phyloP scores from a whole-genome alignment of 176 grass and related monocot genomes.

The Miscanthus lutarioriparius region DNA sequence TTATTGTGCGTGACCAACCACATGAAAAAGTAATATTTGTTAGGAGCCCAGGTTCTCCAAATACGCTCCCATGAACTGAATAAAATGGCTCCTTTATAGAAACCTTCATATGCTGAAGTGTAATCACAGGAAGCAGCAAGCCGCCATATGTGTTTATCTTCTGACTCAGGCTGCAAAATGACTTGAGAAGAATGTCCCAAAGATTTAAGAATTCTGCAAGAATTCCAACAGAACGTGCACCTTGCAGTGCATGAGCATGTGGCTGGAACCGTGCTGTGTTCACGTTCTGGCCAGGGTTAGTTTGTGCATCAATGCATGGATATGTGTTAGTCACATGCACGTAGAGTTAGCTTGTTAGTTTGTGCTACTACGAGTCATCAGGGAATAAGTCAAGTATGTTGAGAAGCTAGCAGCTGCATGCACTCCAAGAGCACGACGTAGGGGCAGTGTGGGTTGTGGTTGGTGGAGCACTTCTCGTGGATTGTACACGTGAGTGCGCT shows the following conservation, averaged over 20 bases:
- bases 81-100: neutral
- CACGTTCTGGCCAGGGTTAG: neutral
- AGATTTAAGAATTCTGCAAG: neutral
- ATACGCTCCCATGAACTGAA: neutral
- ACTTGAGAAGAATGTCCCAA: neutral
- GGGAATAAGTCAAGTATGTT: neutral
- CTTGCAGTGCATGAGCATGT: neutral
- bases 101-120: neutral
- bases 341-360: no score
- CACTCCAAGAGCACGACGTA: neutral
- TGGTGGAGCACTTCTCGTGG: neutral
- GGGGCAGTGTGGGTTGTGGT: neutral
- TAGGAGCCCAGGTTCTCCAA: neutral
- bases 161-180: neutral
- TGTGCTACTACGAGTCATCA: neutral
- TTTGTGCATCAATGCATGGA: neutral
- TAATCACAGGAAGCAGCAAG: neutral
- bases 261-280: neutral
- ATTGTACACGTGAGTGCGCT: neutral
- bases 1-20: neutral
- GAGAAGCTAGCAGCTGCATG: neutral
- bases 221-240: neutral
- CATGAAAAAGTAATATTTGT: neutral
- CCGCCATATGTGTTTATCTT: neutral
- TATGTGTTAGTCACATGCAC: no score